Conservation (phyloP, 2,329 filamentous ascomycete genomes). For the Lasiodiplodia citricola region DNA sequence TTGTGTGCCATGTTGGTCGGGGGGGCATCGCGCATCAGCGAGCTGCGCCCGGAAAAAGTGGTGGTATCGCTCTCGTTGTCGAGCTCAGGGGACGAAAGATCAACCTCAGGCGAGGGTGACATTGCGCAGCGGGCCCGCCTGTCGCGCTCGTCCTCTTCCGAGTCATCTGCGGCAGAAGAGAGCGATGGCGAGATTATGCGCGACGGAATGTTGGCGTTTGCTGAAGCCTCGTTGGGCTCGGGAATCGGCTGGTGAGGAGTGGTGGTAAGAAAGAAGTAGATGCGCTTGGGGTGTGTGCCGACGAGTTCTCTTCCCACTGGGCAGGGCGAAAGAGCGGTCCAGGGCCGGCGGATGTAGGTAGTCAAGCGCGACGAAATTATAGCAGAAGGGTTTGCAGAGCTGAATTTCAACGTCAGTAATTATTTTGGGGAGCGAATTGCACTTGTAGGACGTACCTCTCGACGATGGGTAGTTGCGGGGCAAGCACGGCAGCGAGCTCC, state of each 20-base stretch:
- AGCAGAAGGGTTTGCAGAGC: conserved; percentile 93
- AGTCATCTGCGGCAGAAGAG: conserved; percentile 71
- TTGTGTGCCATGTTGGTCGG: conserved; percentile 59
- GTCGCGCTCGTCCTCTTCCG: conserved; percentile 66
- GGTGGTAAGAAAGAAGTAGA: conserved; percentile 96
- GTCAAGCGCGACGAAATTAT: conserved; percentile 93
- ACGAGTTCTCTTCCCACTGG: conserved; percentile 93
- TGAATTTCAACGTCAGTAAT: conserved; percentile 47
- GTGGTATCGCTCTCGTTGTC: conserved; percentile 69
- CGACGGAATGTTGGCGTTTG: conserved; percentile 48
- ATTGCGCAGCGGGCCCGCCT: conserved; percentile 66
- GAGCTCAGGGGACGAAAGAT: conserved; percentile 85
- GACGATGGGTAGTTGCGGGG: conserved; percentile 77
- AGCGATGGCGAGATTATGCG: conserved; percentile 83
- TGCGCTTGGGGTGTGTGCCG: conserved; percentile 87
- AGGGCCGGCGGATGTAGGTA: conserved; percentile 84
- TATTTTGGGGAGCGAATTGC: neutral
- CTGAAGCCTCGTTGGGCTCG: conserved; percentile 61
- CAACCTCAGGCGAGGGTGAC: conserved; percentile 91
- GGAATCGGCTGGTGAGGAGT: conserved; percentile 82
- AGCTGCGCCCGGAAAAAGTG: conserved; percentile 62
- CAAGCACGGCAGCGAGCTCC: conserved; percentile 82
- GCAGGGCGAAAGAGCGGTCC: conserved; percentile 78
- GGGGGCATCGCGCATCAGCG: conserved; percentile 29
- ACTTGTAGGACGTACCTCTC: conserved; percentile 76